Conservation (phyloP, 495 filamentous ascomycete genomes). For the Parachaetomium inaequale region DNA sequence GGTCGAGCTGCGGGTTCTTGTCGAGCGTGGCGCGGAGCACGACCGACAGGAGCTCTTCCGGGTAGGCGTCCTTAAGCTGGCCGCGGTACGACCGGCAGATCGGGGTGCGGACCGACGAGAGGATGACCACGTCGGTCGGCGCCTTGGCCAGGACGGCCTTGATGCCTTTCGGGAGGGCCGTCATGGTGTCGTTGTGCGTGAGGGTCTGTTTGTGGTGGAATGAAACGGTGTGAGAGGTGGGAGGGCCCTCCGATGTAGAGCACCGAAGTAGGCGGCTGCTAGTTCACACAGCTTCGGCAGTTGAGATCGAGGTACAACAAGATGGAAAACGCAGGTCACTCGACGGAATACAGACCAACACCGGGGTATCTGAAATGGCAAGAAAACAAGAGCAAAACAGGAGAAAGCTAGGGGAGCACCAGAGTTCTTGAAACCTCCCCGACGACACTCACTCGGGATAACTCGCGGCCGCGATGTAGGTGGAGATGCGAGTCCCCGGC, state of each 20-base stretch:
- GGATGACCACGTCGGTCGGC: slow-evolving; percentile 80
- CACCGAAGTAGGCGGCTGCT: too few species aligned
- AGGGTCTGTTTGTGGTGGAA: background rate
- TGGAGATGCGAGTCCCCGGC: slow-evolving; percentile 18
- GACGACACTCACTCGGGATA: slow-evolving; percentile 16
- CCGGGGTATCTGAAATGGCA: background rate
- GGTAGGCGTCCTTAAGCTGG: slow-evolving; percentile 80
- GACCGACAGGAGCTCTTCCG: slow-evolving; percentile 77
- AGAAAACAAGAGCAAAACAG: background rate
- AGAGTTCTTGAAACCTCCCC: background rate
- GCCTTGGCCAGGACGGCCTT: slow-evolving; percentile 75
- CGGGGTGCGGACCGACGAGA: slow-evolving; percentile 82
- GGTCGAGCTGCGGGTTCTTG: slow-evolving; percentile 70
- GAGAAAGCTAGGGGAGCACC: slow-evolving; percentile 11
- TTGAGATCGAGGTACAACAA: background rate
- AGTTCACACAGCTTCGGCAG: slow-evolving; percentile 3
- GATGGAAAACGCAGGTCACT: background rate
- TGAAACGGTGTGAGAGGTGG: background rate
- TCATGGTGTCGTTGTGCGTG: slow-evolving; percentile 20
- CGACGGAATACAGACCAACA: background rate
- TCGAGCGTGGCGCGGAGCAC: slow-evolving; percentile 81
- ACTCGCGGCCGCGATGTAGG: slow-evolving; percentile 19
- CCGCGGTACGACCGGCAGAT: slow-evolving; percentile 80
- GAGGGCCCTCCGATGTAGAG: background rate
- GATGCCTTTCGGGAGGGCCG: slow-evolving; percentile 51